Base-by-base conservation (phyloP, 345 rosid genomes). In the Turnera subulata region DNA sequence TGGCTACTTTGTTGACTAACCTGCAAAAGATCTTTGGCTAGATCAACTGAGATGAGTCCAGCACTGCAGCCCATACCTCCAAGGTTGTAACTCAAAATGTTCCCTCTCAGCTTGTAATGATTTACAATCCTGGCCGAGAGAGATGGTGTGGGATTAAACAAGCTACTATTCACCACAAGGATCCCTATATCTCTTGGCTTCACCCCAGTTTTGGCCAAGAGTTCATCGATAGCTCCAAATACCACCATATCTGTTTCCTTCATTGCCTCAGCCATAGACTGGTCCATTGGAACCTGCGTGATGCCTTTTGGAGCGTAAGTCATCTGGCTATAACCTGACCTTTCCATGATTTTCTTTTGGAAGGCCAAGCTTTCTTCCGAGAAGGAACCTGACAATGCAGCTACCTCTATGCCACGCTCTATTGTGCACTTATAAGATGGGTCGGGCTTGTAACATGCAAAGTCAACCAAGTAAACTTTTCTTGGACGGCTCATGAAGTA, bases 51-150 rank as follows among this genome's bases (percentile, higher is more conserved):
- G 29, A 67, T 67, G 16, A 67, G 59, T 13, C 72, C 72, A 6
- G 72, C 66, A 48, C 72, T 60, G 37, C 72, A 67, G 5, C 72
- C 72, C 72, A 67, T 67, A 7, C 72, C 66, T 20, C 61, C 72
- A 39, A 67, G 61, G 46, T 39, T 67, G 25, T 67, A 67, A 33
- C 56, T 67, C 56, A 54, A 39, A 18, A 67, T 55, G 18, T 67
- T 48, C 6, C 50, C 61, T 53, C 62, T 67, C 9, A 67, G 53
- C 61, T 61, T 60, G 43, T 67, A 67, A 3, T 18, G 56, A 37
- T 67, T 60, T 5, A 60, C 61, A 20, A 67, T 48, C 22, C 38
- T 11, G 17, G 72, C 59, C 2, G 72, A 60, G 7, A 60, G 61
- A 53, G 72, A 67, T 18, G 72, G 61, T 21, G 20, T 16, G 17